Evolutionary conservation across 345 rosid genomes (phyloP).

Genomic region (Eucalyptus shirleyi): DNA sequence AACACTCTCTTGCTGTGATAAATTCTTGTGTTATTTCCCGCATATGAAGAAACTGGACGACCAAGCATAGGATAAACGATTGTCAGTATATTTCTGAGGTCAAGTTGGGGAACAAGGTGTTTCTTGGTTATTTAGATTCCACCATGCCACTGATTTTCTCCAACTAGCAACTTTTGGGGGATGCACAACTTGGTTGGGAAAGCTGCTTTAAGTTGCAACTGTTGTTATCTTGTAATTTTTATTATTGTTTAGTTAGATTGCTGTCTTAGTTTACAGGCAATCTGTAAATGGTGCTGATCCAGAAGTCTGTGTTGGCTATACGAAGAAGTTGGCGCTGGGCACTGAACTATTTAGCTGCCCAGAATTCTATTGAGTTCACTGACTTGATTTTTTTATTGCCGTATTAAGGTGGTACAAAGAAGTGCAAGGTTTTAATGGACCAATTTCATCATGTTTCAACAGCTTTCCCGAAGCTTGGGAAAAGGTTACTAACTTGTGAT

Average conservation of each 20-base stretch:
- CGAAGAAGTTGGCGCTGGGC: neutral
- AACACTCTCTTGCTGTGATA: neutral
- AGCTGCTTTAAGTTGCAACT: neutral
- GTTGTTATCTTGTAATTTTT: neutral
- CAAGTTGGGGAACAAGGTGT: neutral
- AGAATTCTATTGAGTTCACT: no score
- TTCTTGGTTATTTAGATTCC: neutral
- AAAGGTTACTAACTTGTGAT: conserved; percentile 23
- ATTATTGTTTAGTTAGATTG: neutral
- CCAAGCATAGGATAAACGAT: neutral
- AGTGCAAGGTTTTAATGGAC: conserved; percentile 86
- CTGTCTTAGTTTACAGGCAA: neutral
- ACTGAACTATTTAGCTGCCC: no score
- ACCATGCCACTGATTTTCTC: neutral
- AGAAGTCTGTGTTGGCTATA: neutral
- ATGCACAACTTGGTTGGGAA: neutral
- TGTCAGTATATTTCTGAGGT: neutral
- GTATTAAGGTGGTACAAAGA: conserved; percentile 68
- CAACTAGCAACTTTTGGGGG: neutral
- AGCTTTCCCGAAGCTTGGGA: conserved; percentile 75
- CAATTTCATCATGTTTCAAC: conserved; percentile 70
- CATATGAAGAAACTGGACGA: neutral
- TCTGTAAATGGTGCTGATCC: neutral
- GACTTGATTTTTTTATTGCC: neutral
- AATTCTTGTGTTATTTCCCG: neutral